Evolutionary conservation across 1,284 basidiomycete species (phyloP), one percentile per base, ranked within the genome.

Genomic region (Melampsora americana): DNA sequence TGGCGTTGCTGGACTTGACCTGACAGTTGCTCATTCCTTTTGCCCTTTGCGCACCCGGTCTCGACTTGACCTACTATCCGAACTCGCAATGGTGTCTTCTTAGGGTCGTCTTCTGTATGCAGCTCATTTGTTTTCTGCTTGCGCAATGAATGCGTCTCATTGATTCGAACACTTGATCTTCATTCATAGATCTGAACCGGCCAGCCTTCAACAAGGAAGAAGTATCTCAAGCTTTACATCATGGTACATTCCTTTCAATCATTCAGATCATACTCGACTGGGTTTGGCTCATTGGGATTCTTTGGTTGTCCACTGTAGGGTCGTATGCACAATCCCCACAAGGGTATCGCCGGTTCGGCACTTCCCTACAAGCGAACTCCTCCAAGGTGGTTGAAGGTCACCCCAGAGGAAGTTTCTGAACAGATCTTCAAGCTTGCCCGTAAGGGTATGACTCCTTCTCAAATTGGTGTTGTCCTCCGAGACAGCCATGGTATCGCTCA

Each of bases 321-420:
- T 91, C 91, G 92, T 84, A 93, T 95, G 92, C 93, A 95, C 88
- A 92, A 92, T 89, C 92, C 92, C 85, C 92, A 92, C 87, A 95
- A 97, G 92, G 93, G 93, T 88, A 95, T 95, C 87, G 90, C 92
- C 86, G 93, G 92, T 86, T 97, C 95, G 83, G 95, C 95, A 81
- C 92, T 98, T 83, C 95, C 95, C 79, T 98, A 97, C 89, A 90
- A 92, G 85, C 92, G 95, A 83, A 87, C 93, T 77, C 92, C 94
- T 79, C 95, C 95, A 79, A 88, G 91, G 78, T 98, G 95, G 95
- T 90, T 96, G 85, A 98, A 98, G 88, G 91, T 92, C 78, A 91
- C 92, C 80, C 90, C 93, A 62, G 93, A 96, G 78, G 95, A 98
- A 81, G 92, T 98, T 82, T 89, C 92, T 81, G 92, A 97, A 82